A percentile compares a stretch with the other conserved stretches of the same genome.
phyloP scores from a whole-genome alignment of 2,329 filamentous ascomycete genomes.

The Teratosphaeria viscida region DNA sequence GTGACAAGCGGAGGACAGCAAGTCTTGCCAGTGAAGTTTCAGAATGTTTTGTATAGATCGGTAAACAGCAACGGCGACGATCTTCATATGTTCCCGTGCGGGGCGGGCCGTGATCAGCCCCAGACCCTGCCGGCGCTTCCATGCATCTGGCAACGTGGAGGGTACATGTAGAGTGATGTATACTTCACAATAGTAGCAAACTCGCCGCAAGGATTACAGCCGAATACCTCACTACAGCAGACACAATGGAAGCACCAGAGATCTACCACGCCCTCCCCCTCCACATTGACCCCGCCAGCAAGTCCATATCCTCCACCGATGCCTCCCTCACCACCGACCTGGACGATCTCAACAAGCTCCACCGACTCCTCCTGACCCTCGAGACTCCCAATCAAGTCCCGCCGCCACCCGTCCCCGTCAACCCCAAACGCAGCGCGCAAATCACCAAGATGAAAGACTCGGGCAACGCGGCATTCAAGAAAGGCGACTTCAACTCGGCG shows the following conservation, averaged over 20 bases:
- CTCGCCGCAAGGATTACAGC: not conserved
- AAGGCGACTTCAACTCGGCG: slow-evolving; percentile 63
- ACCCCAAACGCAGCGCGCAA: slow-evolving; percentile 80
- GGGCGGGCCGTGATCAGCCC: not conserved
- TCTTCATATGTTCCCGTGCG: not conserved
- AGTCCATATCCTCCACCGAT: slow-evolving; percentile 50
- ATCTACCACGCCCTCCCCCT: slow-evolving; percentile 77
- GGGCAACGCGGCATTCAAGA: slow-evolving; percentile 74
- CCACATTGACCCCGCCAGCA: slow-evolving; percentile 68
- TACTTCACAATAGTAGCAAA: no score
- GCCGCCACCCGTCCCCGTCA: slow-evolving; percentile 79
- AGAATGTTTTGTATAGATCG: not conserved
- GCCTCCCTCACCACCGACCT: slow-evolving; percentile 42
- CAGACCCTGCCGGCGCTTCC: not conserved
- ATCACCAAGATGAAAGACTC: slow-evolving; percentile 84
- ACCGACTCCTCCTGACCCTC: slow-evolving; percentile 59
- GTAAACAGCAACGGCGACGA: not conserved
- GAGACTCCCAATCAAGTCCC: slow-evolving; percentile 56
- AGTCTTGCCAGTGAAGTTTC: not conserved
- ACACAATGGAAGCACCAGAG: slow-evolving; percentile 32
- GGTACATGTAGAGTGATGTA: no score
- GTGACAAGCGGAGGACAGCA: not conserved
- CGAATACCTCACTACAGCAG: slow-evolving; percentile 1
- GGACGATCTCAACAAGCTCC: slow-evolving; percentile 63
- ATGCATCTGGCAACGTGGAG: not conserved